A percentile compares a stretch with the other conserved stretches of the same genome.
phyloP scores from a whole-genome alignment of 345 rosid species.

The Eucalyptus decipiens region DNA sequence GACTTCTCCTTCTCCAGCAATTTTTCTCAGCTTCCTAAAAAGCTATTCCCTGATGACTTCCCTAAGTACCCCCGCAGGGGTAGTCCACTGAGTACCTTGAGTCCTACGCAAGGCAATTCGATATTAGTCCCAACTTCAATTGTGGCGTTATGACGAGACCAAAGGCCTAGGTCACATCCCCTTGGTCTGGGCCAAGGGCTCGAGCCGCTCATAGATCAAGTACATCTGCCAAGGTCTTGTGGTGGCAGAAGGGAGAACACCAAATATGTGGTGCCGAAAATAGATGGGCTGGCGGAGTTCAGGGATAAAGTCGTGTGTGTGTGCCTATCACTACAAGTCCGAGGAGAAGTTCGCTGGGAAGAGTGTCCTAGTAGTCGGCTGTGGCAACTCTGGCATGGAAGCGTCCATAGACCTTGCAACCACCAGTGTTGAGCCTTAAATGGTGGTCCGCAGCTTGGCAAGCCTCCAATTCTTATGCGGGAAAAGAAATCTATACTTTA shows the following conservation, averaged over 20 bases:
- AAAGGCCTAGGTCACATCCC: not conserved
- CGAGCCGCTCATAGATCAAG: not conserved
- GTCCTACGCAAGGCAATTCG: not conserved
- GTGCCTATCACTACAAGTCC: slow-evolving; percentile 21
- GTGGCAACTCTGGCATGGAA: slow-evolving; percentile 52
- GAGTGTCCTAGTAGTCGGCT: slow-evolving; percentile 36
- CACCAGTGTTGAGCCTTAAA: slow-evolving; percentile 20
- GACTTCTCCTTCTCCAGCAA: not conserved
- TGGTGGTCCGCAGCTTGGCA: slow-evolving; percentile 30
- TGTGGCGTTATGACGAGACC: not conserved
- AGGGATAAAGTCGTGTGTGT: slow-evolving; percentile 16
- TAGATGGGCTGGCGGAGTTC: slow-evolving; percentile 24
- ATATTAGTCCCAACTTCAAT: not conserved
- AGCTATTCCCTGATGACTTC: not conserved
- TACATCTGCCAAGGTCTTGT: slow-evolving; percentile 35
- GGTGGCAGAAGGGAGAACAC: slow-evolving; percentile 43
- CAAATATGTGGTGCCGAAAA: slow-evolving; percentile 23
- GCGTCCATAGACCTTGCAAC: slow-evolving; percentile 36
- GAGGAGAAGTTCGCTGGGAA: slow-evolving; percentile 15
- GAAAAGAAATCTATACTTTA: not conserved
- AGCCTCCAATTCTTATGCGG: not conserved
- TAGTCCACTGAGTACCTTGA: not conserved
- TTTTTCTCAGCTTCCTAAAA: not conserved
- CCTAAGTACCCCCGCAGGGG: not conserved
- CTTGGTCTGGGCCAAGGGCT: not conserved